These are phyloP conservation scores for Adenanthera pavonina DNA, from an alignment of 306 rosid species.

Conservation along the genomic window DNA sequence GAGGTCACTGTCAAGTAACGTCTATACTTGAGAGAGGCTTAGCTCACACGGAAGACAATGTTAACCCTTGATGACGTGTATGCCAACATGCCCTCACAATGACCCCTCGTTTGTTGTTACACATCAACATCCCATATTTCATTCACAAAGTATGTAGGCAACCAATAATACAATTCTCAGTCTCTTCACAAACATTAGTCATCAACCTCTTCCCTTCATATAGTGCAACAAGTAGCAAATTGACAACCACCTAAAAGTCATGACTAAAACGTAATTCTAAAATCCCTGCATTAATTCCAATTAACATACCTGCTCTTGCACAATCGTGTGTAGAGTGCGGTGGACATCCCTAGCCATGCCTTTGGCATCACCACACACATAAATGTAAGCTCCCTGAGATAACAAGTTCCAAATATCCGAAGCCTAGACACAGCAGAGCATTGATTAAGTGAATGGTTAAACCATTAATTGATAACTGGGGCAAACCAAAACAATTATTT, in stretches of 20 bases:
- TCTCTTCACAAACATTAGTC: not conserved
- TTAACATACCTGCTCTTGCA: conserved; percentile 75
- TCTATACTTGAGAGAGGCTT: not conserved
- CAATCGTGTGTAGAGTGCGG: conserved; percentile 82
- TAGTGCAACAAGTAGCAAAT: conserved; percentile 5
- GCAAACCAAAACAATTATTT: not conserved
- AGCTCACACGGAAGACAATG: not conserved
- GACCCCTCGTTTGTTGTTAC: not conserved
- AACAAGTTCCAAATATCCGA: conserved; percentile 82
- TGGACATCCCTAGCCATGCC: conserved; percentile 99
- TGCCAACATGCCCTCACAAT: conserved; percentile 8
- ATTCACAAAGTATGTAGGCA: not conserved
- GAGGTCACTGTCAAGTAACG: conserved; percentile 20
- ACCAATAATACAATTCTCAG: conserved; percentile 25
- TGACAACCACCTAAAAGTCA: conserved; percentile 19
- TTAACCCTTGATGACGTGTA: not conserved
- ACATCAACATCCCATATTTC: conserved; percentile 15
- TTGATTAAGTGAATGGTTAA: conserved; percentile 30
- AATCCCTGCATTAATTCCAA: not conserved
- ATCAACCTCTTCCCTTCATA: not conserved
- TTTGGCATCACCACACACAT: conserved; percentile 99
- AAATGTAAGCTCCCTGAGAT: conserved; percentile 84
- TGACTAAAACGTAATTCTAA: not conserved
- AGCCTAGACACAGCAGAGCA: conserved; percentile 62
- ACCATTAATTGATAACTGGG: conserved; percentile 4